Conservation (phyloP, 345 rosid genomes). For the Populus euphratica region DNA sequence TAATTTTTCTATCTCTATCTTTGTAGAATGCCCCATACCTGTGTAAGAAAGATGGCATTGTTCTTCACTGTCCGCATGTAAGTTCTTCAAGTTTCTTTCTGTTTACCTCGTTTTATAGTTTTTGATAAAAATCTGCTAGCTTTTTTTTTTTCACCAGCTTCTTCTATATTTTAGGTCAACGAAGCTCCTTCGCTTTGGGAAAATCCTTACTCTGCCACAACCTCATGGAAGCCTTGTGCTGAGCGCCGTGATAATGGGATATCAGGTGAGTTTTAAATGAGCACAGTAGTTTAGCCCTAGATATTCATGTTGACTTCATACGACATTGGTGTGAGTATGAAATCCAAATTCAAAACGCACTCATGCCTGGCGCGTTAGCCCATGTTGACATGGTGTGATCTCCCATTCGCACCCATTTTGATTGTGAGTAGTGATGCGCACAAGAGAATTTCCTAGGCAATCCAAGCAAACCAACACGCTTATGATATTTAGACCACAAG, state of each 20-base stretch:
- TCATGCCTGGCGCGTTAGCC: not conserved
- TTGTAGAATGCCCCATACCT: conserved; percentile 79
- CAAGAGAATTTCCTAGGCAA: not conserved
- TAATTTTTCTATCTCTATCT: not conserved
- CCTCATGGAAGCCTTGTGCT: conserved; percentile 99
- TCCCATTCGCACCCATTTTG: not conserved
- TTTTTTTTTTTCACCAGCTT: not conserved
- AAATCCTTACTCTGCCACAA: conserved; percentile 90
- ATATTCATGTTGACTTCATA: not conserved
- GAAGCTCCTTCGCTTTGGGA: conserved; percentile 95
- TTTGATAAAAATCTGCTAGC: not conserved
- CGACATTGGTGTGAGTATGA: not conserved
- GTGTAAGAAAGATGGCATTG: conserved; percentile 95
- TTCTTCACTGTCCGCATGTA: conserved; percentile 86
- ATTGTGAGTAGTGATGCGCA: not conserved
- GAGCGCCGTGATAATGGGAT: conserved; percentile 78
- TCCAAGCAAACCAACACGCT: not conserved
- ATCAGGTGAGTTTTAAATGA: conserved; percentile 47
- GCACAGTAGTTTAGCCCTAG: not conserved
- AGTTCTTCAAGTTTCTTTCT: conserved; percentile 28
- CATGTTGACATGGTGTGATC: not conserved
- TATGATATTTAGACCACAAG: not conserved
- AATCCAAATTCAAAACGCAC: not conserved
- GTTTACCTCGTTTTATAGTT: not conserved
- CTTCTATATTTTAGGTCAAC: conserved; percentile 53